These are phyloP conservation scores for Plectosphaerella plurivora DNA, from an alignment of 2,329 filamentous ascomycete genomes.

Conservation along the genomic window DNA sequence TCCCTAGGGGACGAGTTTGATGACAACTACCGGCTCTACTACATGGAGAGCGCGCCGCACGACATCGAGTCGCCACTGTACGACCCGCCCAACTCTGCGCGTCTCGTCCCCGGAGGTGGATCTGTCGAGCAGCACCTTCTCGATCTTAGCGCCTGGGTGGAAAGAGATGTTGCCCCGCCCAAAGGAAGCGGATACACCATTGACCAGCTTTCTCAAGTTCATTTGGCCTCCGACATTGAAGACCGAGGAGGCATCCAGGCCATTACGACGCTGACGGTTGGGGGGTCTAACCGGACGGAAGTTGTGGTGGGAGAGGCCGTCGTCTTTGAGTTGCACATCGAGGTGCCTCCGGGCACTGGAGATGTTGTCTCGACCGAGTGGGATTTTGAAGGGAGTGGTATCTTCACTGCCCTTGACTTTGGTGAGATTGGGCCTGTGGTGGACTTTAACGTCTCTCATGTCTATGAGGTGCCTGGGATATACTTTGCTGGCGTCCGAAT, in stretches of 20 bases:
- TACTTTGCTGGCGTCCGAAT: background rate
- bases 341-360: conserved; percentile 6
- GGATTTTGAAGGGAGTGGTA: conserved; percentile 5
- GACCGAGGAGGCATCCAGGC: conserved; percentile 15
- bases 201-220: background rate
- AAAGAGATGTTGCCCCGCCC: conserved; percentile 8
- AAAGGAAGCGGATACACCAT: conserved; percentile 6
- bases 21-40: conserved; percentile 15
- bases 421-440: background rate
- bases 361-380: conserved; percentile 12
- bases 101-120: conserved; percentile 7
- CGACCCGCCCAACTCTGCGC: background rate
- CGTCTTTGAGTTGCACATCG: conserved; percentile 1
- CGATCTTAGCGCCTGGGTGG: conserved; percentile 14
- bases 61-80: background rate
- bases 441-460: background rate
- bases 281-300: background rate
- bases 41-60: conserved; percentile 14
- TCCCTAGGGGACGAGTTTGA: conserved; percentile 6
- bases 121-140: conserved; percentile 12
- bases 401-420: background rate
- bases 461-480: background rate
- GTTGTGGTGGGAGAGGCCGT: conserved; percentile 2
- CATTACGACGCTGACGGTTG: conserved; percentile 3
- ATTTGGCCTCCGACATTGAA: background rate